Evolutionary conservation across 768 basidiomycete genomes (phyloP).

Genomic region (Lactarius indigo): DNA sequence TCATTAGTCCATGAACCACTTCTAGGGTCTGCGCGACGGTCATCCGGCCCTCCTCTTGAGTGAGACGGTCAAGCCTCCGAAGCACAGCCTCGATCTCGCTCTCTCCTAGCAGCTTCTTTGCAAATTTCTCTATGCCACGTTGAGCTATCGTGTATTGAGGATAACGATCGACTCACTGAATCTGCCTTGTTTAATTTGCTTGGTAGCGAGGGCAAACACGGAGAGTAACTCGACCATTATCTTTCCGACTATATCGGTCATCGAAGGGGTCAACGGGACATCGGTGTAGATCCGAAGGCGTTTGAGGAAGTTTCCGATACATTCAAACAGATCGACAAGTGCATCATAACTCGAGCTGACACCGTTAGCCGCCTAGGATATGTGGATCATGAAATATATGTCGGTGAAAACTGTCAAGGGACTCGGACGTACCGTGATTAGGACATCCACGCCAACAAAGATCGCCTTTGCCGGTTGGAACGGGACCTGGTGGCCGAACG

Average conservation of each 20-base stretch:
- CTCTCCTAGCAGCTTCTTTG: conserved; percentile 5
- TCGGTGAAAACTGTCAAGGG: too few relatives aligned
- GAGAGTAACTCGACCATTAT: conserved; percentile 8
- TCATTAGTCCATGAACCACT: not conserved
- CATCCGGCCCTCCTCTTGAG: not conserved
- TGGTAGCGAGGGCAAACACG: not conserved
- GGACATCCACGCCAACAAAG: conserved; percentile 2
- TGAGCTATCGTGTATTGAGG: not conserved
- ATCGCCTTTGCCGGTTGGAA: not conserved
- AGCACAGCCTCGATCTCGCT: not conserved
- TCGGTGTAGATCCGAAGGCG: conserved; percentile 1
- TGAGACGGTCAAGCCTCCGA: not conserved
- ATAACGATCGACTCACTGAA: not conserved
- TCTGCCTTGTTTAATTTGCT: not conserved
- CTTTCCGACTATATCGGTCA: not conserved
- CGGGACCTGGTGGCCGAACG: not conserved
- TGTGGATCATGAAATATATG: not conserved
- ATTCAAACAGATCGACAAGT: conserved; percentile 3
- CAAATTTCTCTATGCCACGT: not conserved
- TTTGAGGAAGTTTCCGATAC: conserved; percentile 1
- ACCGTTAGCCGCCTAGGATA: not conserved
- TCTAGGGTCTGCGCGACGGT: not conserved
- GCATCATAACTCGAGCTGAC: not conserved
- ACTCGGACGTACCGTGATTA: not conserved
- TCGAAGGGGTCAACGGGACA: not conserved